Base-by-base conservation (phyloP, 805 yeast genomes). In the Candida schatavii region DNA sequence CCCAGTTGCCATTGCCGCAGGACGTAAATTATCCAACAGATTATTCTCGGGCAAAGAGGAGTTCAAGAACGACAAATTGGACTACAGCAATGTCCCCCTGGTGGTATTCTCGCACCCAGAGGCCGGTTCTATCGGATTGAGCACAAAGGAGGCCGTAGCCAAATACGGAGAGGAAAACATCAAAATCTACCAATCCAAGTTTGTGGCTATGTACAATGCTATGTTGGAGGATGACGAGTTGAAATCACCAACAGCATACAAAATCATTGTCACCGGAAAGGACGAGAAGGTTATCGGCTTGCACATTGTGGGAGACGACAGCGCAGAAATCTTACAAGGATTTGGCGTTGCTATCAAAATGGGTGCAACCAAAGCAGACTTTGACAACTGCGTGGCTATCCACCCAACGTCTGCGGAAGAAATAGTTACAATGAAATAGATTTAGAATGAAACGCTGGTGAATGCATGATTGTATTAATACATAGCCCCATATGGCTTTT, bases 351-450 rank as follows among this genome's bases (percentile, higher is more conserved):
- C 99, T 39, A 72, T 93, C 49, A 90, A 90, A 71, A 93, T 93
- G 99, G 99, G 99, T 26, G 99, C 99, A 32, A 93, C 99, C 28
- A 93, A 93, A 74, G 80, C 79, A 35, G 97, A 93, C 64, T 93
- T 93, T 51, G 99, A 93, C 68, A 81, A 72, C 62, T 87, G 95
- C 71, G 98, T 93, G 34, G 99, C 99, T 28, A 93, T 93, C 60
- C 99, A 93, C 63, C 99, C 99, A 48, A 93, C 99, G 2, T 81
- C 95, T 50, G 99, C 99, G 32, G 99, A 93, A 72, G 99, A 93
- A 70, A 68, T 93, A 39, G 99, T 93, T 29, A 93, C 99, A 18
- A 69, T 86, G 79, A 73, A 66, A 41, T 55, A n/a, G n/a, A n/a
- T n/a, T n/a, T n/a, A n/a, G n/a, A n/a, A n/a, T n/a, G n/a, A n/a